Conservation (phyloP, 495 filamentous ascomycete species). For the Penicillium pancosmium region DNA sequence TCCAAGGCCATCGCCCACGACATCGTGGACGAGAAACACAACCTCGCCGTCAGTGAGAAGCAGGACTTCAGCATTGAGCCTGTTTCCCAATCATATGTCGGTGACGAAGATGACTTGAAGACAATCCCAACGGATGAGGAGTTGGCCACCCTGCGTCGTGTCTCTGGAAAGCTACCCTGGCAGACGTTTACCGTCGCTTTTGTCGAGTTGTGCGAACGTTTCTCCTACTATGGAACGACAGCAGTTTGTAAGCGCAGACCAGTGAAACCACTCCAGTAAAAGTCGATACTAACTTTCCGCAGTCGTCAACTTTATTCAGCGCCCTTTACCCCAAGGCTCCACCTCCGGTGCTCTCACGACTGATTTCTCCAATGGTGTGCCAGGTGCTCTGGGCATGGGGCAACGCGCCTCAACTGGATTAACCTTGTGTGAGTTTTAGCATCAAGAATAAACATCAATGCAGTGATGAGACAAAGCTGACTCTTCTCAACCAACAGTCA, state of each 20-base stretch:
- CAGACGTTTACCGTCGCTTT: constrained; percentile 70
- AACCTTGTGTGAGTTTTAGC: constrained; percentile 42
- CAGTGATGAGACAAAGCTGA: no score
- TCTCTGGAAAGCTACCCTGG: constrained; percentile 67
- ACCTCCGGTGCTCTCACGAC: constrained; percentile 53
- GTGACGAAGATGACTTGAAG: constrained; percentile 28
- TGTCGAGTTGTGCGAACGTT: constrained; percentile 77
- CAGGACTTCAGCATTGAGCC: constrained; percentile 19
- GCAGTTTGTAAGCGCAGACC: constrained; percentile 60
- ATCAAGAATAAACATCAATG: background rate
- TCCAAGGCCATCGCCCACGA: constrained; percentile 28
- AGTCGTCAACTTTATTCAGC: constrained; percentile 70
- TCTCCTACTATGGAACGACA: constrained; percentile 78
- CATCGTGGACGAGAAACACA: constrained; percentile 1
- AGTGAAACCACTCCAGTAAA: background rate
- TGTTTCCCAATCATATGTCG: constrained; percentile 1
- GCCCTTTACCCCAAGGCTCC: constrained; percentile 60
- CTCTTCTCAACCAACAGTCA: constrained; percentile 45
- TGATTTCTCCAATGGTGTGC: constrained; percentile 50
- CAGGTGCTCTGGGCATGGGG: constrained; percentile 68
- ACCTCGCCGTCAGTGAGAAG: constrained; percentile 8
- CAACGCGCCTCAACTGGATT: constrained; percentile 67
- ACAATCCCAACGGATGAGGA: constrained; percentile 61
- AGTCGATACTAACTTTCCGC: background rate
- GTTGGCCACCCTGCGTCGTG: constrained; percentile 60